Evolutionary conservation across 176 grass and related monocot species (phyloP), one percentile per base, ranked within the genome.

Genomic region (Oryza longistaminata): DNA sequence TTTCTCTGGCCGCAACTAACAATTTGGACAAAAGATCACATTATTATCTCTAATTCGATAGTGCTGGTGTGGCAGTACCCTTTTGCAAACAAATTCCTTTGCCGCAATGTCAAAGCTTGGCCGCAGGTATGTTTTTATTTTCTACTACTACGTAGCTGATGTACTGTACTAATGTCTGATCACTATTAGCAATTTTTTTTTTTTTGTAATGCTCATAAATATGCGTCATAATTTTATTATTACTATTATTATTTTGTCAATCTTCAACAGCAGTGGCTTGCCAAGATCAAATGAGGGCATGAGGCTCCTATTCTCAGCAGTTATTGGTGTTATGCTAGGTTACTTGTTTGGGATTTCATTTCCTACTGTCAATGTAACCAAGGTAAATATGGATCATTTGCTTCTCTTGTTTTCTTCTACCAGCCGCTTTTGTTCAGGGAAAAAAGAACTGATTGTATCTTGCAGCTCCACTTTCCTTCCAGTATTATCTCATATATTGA

Each of bases 281-380:
- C 85, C 84, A 66, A 95, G 86, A 77, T 85, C 93, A 46, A 93
- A 92, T 87, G 91, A 95, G 84, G 91, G 86, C 61, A 85, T 92
- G 87, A 82, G 88, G 80, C 83, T 95, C 29, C 66, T 93, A 85
- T 90, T 95, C 77, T 90, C 93, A 76, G 88, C 91, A 77, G 77
- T 93, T 82, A 81, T 95, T 12, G 91, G 91, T 82, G 84, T 95
- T 40, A 89, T 89, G 87, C 79, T 95, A 50, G 91, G 93, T 24
- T 95, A 92, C 86, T 89, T 95, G 58, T 90, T 95, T 85, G 93
- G 93, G 74, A 80, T 95, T 42, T 95, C 91, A 17, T 95, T 95
- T 76, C 93, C 90, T n/a, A 93, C 93, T 58, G 84, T 95, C 49
- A 90, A 84, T 75, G 93, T 93, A 75, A 89, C 93, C 75, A 93